Evolutionary conservation across 345 rosid species (phyloP).

Genomic region (Euphorbia peplus): DNA sequence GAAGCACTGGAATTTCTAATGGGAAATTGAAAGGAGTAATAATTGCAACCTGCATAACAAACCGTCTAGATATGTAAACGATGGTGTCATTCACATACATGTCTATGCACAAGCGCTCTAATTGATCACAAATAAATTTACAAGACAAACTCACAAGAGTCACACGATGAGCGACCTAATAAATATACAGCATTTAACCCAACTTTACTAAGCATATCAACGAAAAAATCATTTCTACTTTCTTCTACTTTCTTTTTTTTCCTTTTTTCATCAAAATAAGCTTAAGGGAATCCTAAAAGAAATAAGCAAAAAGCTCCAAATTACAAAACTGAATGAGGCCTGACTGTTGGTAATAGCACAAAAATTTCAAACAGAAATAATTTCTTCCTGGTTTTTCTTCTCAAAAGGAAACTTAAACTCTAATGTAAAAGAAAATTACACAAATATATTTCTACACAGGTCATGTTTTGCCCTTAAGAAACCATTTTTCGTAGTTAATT

Average conservation of each 20-base stretch:
- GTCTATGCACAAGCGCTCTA: neutral
- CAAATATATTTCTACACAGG: neutral
- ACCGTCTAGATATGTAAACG: slow-evolving; percentile 1
- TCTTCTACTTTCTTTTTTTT: neutral
- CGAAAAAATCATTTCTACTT: no score
- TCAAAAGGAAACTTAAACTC: neutral
- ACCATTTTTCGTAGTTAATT: neutral
- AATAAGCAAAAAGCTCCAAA: slow-evolving; percentile 3
- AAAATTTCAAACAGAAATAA: neutral
- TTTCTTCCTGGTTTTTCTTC: neutral
- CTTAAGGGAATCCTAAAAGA: neutral
- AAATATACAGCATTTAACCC: neutral
- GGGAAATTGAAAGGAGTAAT: slow-evolving; percentile 97
- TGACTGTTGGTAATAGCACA: neutral
- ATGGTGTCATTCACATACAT: neutral
- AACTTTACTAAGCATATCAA: slow-evolving; percentile 3
- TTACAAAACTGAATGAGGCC: neutral
- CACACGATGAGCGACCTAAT: neutral
- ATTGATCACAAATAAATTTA: slow-evolving; percentile 3
- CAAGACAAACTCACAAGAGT: neutral
- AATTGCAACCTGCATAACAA: slow-evolving; percentile 70
- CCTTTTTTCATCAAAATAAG: neutral
- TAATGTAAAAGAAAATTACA: neutral
- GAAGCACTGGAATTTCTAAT: slow-evolving; percentile 93
- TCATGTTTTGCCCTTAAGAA: neutral